Conservation (phyloP, 371 early-diverging fungal genomes). For the Quaeritorhiza haematococci region DNA sequence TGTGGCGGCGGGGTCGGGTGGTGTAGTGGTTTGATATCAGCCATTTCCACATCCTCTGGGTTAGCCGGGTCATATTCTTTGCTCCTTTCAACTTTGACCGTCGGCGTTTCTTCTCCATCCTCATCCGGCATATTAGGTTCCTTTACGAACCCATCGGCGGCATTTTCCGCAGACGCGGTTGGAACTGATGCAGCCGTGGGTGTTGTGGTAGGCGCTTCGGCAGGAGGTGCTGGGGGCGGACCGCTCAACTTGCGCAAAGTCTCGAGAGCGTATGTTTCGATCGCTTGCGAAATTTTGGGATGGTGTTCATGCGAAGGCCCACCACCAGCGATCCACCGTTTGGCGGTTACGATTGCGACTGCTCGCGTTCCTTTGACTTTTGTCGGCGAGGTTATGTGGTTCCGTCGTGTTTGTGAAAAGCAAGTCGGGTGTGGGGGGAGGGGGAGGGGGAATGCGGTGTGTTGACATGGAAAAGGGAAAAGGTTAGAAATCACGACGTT, state of each 20-base stretch:
- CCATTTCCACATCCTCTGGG: not conserved
- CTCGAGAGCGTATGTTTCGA: slow-evolving; percentile 49
- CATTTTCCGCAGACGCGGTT: slow-evolving; percentile 6
- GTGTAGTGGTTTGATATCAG: too few relatives aligned
- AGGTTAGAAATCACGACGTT: too few relatives aligned
- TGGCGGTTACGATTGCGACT: slow-evolving; percentile 55
- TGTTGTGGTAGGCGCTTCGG: too few relatives aligned
- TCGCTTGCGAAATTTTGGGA: slow-evolving; percentile 33
- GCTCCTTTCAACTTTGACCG: not conserved
- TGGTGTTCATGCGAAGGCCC: too few relatives aligned
- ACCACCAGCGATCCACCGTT: slow-evolving; percentile 56
- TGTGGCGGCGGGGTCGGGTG: too few relatives aligned
- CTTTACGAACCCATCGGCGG: slow-evolving; percentile 4
- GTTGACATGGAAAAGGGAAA: too few relatives aligned
- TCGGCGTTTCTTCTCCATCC: slow-evolving; percentile 8
- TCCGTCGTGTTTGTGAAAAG: too few relatives aligned
- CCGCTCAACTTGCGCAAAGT: slow-evolving; percentile 36
- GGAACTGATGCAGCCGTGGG: not conserved
- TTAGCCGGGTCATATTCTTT: not conserved
- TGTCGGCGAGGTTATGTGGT: too few relatives aligned
- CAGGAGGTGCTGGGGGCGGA: slow-evolving; percentile 13
- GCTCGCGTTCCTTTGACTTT: too few relatives aligned
- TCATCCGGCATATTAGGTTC: too few relatives aligned
- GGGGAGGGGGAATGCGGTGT: too few relatives aligned
- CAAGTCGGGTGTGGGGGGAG: too few relatives aligned